Evolutionary conservation across 2,329 filamentous ascomycete species (phyloP).

Genomic region (Colletotrichum plurivorum): DNA sequence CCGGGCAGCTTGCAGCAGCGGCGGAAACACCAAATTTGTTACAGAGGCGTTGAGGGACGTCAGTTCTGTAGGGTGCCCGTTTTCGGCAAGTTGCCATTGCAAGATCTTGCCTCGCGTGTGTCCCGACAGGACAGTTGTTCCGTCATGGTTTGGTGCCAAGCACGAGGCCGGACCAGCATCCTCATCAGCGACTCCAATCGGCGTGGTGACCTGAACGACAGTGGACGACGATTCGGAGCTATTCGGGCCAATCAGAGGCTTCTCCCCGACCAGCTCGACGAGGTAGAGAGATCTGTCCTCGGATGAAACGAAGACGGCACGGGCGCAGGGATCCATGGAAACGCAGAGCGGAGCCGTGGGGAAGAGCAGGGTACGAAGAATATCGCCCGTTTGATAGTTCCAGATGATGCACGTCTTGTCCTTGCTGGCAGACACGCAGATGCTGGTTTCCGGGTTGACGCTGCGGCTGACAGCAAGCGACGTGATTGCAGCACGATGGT

Average conservation of each 20-base stretch:
- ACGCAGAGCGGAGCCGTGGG: conserved; percentile 80
- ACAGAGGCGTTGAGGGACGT: conserved; percentile 84
- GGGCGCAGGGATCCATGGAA: conserved; percentile 84
- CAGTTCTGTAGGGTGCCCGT: conserved; percentile 76
- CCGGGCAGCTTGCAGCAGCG: conserved; percentile 67
- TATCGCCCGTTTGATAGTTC: conserved; percentile 87
- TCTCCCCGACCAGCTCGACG: conserved; percentile 77
- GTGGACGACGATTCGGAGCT: conserved; percentile 69
- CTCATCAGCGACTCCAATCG: conserved; percentile 70
- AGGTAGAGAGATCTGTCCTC: conserved; percentile 86
- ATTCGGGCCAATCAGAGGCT: conserved; percentile 67
- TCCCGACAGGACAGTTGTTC: conserved; percentile 83
- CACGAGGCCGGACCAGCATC: conserved; percentile 78
- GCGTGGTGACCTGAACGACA: conserved; percentile 68
- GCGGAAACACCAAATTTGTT: conserved; percentile 83
- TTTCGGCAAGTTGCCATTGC: conserved; percentile 83
- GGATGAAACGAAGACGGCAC: conserved; percentile 85
- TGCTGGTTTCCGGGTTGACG: conserved; percentile 77
- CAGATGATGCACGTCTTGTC: conserved; percentile 94
- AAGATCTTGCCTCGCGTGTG: conserved; percentile 85
- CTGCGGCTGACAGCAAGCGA: conserved; percentile 75
- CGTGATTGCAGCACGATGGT: conserved; percentile 82
- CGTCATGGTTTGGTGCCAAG: conserved; percentile 84
- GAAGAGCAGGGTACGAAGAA: conserved; percentile 86
- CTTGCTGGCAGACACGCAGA: conserved; percentile 86